Conservation (phyloP, 306 rosid species). For the Pterocarpus macrocarpus region DNA sequence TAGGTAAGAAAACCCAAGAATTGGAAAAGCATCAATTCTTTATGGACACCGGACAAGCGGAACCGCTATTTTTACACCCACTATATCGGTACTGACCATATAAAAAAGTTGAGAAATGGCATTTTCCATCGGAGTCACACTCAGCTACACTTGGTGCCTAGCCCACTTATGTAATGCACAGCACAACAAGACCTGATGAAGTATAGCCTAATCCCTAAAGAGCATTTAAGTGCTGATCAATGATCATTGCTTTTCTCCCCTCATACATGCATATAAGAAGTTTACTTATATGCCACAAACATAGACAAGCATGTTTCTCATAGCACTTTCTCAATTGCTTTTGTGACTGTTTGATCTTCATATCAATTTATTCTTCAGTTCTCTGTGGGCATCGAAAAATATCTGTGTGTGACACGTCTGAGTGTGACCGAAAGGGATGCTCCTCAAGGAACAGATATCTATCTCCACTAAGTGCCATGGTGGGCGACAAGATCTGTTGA, state of each 20-base stretch:
- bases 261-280: background rate
- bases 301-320: background rate
- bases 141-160: background rate
- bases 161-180: background rate
- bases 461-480: too few species aligned
- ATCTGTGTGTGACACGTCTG: background rate
- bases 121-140: too few species aligned
- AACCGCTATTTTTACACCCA: background rate
- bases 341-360: background rate
- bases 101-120: background rate
- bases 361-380: background rate
- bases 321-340: background rate
- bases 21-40: background rate
- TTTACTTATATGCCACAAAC: background rate
- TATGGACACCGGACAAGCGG: background rate
- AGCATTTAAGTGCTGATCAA: background rate
- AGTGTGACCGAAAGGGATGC: too few species aligned
- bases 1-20: background rate
- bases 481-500: too few species aligned
- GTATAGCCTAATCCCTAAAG: background rate
- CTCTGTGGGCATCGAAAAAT: background rate
- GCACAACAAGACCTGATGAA: background rate
- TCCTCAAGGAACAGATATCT: too few species aligned
- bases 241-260: background rate
- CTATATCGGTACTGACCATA: too few species aligned